A percentile compares a stretch with the other conserved stretches of the same genome.
Conservation (phyloP, 2,329 filamentous ascomycete species). For the Graphium sp. region DNA sequence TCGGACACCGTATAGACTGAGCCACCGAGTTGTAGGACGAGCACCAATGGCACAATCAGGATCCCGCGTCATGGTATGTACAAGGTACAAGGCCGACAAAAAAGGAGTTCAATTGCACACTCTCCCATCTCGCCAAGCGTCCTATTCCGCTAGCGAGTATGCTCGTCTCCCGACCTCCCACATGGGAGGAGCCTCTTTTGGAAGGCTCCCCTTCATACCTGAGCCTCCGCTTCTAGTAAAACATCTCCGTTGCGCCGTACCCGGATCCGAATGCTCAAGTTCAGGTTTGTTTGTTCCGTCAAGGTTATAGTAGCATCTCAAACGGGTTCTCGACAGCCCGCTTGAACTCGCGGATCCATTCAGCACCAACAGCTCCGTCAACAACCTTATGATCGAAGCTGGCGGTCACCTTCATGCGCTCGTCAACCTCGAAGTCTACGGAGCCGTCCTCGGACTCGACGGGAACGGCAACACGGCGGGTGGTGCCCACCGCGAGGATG, state of each 20-base stretch:
- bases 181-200: background rate
- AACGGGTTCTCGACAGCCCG: slow-evolving; percentile 95
- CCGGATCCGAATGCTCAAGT: background rate
- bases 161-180: slow-evolving; percentile 4
- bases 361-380: slow-evolving; percentile 86
- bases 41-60: too few species aligned
- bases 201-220: too few species aligned
- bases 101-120: too few species aligned
- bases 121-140: too few species aligned
- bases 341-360: slow-evolving; percentile 96
- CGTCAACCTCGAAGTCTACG: slow-evolving; percentile 69
- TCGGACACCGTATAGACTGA: too few species aligned
- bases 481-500: slow-evolving; percentile 88
- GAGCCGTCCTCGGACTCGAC: slow-evolving; percentile 72
- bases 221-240: slow-evolving; percentile 6
- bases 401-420: slow-evolving; percentile 87
- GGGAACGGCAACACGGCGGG: slow-evolving; percentile 86
- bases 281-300: background rate
- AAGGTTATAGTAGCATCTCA: slow-evolving; percentile 67
- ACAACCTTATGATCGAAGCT: slow-evolving; percentile 99
- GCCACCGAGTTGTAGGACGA: too few species aligned
- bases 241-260: slow-evolving; percentile 4
- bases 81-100: too few species aligned
- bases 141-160: background rate
- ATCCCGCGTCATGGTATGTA: too few species aligned